Evolutionary conservation across 306 rosid species (phyloP), one percentile per base, ranked within the genome.

Genomic region (barrel medic (Medicago truncatula)): DNA sequence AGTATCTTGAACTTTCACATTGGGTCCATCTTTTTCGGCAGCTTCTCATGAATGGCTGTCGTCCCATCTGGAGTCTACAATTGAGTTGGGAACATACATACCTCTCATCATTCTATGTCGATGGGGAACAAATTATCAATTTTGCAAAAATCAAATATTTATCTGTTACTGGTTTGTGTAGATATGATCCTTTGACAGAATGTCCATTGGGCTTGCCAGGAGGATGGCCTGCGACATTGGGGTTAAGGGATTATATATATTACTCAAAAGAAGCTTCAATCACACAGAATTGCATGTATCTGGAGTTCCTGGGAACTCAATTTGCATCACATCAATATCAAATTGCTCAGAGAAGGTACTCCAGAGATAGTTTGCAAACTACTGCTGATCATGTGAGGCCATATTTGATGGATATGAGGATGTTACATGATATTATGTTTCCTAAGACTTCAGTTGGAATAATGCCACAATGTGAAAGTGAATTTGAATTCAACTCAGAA

Each of bases 71-170:
- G 96, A 90, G 98, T 86, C 91, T 95, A 53, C 89, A 86, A 16
- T 57, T 83, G 23, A 95, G 98, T 84, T 95, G 95, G 96, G 96
- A 95, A 79, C 93, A 92, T 80, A 85, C 83, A 53, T 95, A 95
- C 76, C 86, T 87, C 78, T 90, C 93, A 61, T 86, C 97, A 15
- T 80, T 95, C 36, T 93, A 96, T 43, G 84, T 78, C 34, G 79
- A 85, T 12, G 96, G 95, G 67, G 85, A 77, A 76, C 73, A 66
- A 62, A 82, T 81, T 62, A 80, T 90, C 18, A 23, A 38, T 44
- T 83, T 74, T 72, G 97, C 89, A 38, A 90, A 89, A 80, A 12
- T 13, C 9, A 18, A 80, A 13, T 89, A 77, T 84, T 81, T 91
- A 67, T 86, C 87, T 0, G 59, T 46, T 40, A 14, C 62, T 60